Evolutionary conservation across 345 rosid species (phyloP), one percentile per base, ranked within the genome.

Genomic region (Ailanthus altissimus): DNA sequence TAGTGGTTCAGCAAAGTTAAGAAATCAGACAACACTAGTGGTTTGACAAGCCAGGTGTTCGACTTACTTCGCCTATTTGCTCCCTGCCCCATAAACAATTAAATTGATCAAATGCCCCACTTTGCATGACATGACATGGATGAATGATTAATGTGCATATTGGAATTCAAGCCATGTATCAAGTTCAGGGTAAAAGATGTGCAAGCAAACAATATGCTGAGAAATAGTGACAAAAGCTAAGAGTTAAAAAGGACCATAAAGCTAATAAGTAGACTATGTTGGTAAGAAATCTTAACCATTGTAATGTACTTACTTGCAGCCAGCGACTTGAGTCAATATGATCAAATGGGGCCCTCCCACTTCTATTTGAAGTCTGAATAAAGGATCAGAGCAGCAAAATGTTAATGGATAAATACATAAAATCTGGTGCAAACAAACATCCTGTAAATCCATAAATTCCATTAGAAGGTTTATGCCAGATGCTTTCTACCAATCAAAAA

Each of bases 291-390:
- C 36, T 46, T 40, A 72, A 46, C 75, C 32, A 46, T 80, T 58
- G 73, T 80, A 53, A 62, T 78, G 32, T 49, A 81, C 98, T 91
- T 86, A 96, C 99, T 82, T 90, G 99, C 81, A 96, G 90, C 98
- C 98, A 96, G 69, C 97, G 93, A 61, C 79, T 89, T 76, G 97
- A 90, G 79, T 96, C 98, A 67, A 75, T 74, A 73, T 96, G 97
- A 78, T 96, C 99, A 47, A 84, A 85, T 43, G 88, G 87, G 79
- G 88, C 91, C 88, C 93, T 91, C 77, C 83, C 87, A 85, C 89
- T 90, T 90, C 90, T 89, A 62, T 74, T 90, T 65, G 93, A 82
- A 74, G 91, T 84, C 99, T 96, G 91, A 77, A 83, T 78, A 71
- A 56, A 57, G 63, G 69, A 62, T 38, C 21, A 42, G 50, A 73